These are phyloP conservation scores for Pyrus bretschneideri DNA, from an alignment of 306 rosid genomes.

Conservation along the genomic window DNA sequence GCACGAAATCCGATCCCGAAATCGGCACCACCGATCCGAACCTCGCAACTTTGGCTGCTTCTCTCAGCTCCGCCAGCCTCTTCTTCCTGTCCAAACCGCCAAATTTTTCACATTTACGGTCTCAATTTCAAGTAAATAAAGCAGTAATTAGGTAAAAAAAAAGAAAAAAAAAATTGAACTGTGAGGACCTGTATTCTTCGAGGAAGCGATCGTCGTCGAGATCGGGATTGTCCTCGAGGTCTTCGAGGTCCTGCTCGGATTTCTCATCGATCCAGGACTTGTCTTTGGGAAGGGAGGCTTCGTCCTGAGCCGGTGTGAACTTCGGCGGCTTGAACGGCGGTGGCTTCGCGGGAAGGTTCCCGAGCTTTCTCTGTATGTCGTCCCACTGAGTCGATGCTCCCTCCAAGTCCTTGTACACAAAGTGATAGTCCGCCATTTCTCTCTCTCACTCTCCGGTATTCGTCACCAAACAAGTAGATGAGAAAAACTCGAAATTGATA, in stretches of 20 bases:
- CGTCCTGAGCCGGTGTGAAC: conserved; percentile 59
- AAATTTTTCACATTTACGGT: not conserved
- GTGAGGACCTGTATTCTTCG: conserved; percentile 61
- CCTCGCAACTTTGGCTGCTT: conserved; percentile 65
- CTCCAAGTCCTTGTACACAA: conserved; percentile 76
- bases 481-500: no score
- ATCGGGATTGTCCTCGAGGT: conserved; percentile 69
- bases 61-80: conserved; percentile 86
- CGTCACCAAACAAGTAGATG: no score
- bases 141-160: not conserved
- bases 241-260: conserved; percentile 71
- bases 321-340: conserved; percentile 77
- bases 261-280: conserved; percentile 73
- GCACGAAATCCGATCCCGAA: conserved; percentile 91
- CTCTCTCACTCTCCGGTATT: not conserved
- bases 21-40: conserved; percentile 80
- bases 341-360: conserved; percentile 69
- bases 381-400: conserved; percentile 99
- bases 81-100: conserved; percentile 54
- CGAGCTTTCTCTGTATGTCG: conserved; percentile 75
- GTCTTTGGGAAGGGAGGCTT: conserved; percentile 56
- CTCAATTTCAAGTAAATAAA: not conserved
- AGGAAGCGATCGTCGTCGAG: conserved; percentile 86
- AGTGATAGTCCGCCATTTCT: conserved; percentile 76
- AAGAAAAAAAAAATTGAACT: not conserved